Base-by-base conservation (phyloP, 2,329 filamentous ascomycete species). In the Cladosporium sp. region DNA sequence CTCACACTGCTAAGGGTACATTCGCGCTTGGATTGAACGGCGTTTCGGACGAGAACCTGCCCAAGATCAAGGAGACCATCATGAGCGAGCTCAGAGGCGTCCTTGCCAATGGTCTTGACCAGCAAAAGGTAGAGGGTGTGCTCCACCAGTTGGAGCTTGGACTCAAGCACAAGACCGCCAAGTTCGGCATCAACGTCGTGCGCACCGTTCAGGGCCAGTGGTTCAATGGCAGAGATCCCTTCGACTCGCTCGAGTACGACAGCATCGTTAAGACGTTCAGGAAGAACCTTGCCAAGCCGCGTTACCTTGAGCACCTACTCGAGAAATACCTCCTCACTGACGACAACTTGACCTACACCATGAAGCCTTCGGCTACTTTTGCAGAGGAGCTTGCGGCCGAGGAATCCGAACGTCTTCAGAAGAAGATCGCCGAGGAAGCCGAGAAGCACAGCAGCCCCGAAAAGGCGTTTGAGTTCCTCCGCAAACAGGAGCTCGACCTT, bases 201-300 rank as follows among this genome's bases (percentile, higher is more conserved):
- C 88, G 95, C 59, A 83, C 92, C 36, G 77, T 96, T 7, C 88
- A 95, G 64, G 86, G 89, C 2, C 85, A 86, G 52, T 98, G 93
- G 93, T 97, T 98, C 70, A 94, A 93, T 51, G 93, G 92, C 4
- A 83, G 90, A 3, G 88, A 97, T 65, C 92, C 93, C 0, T 94
- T 97, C 69, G 84, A 95, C 57, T 84, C 88, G 11, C 74, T 98
- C 30, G 86, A 89, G 2, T 97, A 91, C 89, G 93, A 95, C 60
- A 86, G 93, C 38, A 89, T 88, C 0, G 84, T 97, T 3, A 75
- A 84, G 20, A 83, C 83, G 5, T 98, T 98, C 70, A 86, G 95
- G 69, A 71, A 78, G 1, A 81, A 83, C 60, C 84, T 92, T 57
- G 82, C 83, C 1, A 75, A 88, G 63, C 86, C 84, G 2, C 80